These are phyloP conservation scores for Fragilariopsis cylindrus DNA, from an alignment of 108 stramenopile genomes.

Conservation along the genomic window DNA sequence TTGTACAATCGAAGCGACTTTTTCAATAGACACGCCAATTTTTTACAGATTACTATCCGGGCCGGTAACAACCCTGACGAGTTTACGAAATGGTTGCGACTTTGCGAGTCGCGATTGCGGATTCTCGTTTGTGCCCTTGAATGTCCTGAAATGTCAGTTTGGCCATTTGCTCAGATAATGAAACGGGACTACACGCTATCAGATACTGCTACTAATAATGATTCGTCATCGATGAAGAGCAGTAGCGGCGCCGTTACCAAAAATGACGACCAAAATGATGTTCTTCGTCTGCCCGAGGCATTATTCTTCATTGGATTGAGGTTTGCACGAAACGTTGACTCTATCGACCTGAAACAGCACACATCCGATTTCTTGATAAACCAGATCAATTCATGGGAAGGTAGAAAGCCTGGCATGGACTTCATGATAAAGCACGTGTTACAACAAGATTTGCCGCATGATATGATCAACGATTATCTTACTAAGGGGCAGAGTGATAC, in stretches of 20 bases:
- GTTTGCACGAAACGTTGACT: slow-evolving; percentile 51
- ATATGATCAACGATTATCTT: slow-evolving; percentile 9
- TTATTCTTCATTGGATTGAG: slow-evolving; percentile 70
- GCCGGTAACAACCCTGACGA: slow-evolving; percentile 44
- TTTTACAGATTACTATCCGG: slow-evolving; percentile 60
- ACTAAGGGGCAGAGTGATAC: too few relatives aligned
- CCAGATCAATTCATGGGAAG: slow-evolving; percentile 71
- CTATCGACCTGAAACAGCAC: slow-evolving; percentile 50
- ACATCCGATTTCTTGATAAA: slow-evolving; percentile 58
- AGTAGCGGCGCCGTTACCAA: neutral
- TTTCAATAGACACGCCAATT: slow-evolving; percentile 34
- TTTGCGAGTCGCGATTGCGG: slow-evolving; percentile 76
- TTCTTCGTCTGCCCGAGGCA: slow-evolving; percentile 26
- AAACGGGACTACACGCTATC: slow-evolving; percentile 34
- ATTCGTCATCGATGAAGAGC: neutral
- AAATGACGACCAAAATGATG: neutral
- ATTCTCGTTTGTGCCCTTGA: slow-evolving; percentile 63
- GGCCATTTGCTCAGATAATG: slow-evolving; percentile 70
- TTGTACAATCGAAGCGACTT: slow-evolving; percentile 36
- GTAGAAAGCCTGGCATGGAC: slow-evolving; percentile 68
- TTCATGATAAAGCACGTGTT: slow-evolving; percentile 49
- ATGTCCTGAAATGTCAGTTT: slow-evolving; percentile 49
- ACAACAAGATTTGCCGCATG: slow-evolving; percentile 47
- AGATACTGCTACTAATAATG: slow-evolving; percentile 16
- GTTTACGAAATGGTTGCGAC: slow-evolving; percentile 72